Evolutionary conservation across 2,329 filamentous ascomycete species (phyloP), one percentile per base, ranked within the genome.

Genomic region (Aspergillus cejpii): DNA sequence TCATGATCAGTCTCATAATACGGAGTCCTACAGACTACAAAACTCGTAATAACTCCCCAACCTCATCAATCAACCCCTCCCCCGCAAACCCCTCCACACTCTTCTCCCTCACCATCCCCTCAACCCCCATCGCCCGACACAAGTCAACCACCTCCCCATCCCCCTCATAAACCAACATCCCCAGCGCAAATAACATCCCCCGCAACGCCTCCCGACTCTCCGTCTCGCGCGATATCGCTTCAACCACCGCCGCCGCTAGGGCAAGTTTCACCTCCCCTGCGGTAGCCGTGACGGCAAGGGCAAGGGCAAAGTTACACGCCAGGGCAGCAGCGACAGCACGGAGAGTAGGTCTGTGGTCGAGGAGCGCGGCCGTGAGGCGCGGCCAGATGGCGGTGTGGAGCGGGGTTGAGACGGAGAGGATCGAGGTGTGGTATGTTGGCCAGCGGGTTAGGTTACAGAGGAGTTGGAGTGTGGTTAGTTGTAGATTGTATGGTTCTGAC

Each of bases 381-480:
- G 78, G 73, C 1, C 85, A 80, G 21, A 91, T 70, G 0, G 79
- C 73, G 1, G 70, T 62, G 5, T 80, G 77, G 39, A 89, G 65
- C 17, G 56, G 41, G 1, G 1, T 68, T 64, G 72, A 49, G 76
- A 2, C 80, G 74, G 0, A 84, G 12, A 94, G 87, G 1, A 96
- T 79, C 11, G 88, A 83, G 1, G 50, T 34, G 94, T 75, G 3
- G 86, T 81, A 61, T 94, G 94, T 0, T 0, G 80, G 77, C 1
- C 83, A 84, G 0, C 80, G 83, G 69, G 94, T 95, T 33, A 94
- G 73, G 58, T 95, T 96, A 68, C 88, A 94, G 1, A 80, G 77
- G 59, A 91, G 77, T 55, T 96, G 90, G 17, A 94, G 69, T 0
- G 87, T 84, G 2, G 94, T 78, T 2, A 95, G 79, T 10, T 87